Conservation (phyloP, 148 eudicot genomes). For the Spergularia bocconei region DNA sequence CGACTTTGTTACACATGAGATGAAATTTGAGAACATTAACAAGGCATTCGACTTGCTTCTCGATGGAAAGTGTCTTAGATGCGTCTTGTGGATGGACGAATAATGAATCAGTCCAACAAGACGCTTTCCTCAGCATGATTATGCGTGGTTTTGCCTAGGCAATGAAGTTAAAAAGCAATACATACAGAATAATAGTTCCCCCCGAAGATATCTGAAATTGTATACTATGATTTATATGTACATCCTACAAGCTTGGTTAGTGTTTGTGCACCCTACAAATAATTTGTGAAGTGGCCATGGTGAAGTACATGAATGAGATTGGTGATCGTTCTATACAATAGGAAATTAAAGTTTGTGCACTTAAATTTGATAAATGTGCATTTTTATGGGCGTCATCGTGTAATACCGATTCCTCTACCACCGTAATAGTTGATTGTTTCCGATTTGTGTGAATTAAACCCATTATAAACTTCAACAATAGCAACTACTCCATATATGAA, state of each 20-base stretch:
- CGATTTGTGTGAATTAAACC: no score
- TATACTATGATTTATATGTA: neutral
- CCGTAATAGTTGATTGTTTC: no score
- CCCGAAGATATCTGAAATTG: neutral
- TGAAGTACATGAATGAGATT: no score
- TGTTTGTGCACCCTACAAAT: neutral
- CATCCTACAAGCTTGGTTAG: neutral
- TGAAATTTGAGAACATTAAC: conserved; percentile 45
- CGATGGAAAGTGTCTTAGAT: conserved; percentile 47
- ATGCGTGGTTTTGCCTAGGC: neutral
- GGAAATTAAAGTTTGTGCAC: no score
- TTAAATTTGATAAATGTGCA: no score
- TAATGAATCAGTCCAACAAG: neutral
- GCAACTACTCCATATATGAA: no score
- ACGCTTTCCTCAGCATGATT: neutral
- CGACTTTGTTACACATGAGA: conserved; percentile 53
- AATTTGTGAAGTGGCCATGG: no score
- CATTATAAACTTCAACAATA: no score
- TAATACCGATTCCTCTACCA: no score
- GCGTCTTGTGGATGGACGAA: conserved; percentile 52
- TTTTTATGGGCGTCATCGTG: no score
- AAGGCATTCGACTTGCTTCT: conserved; percentile 47
- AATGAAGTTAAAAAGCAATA: neutral
- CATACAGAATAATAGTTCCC: neutral
- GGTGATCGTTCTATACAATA: no score